phyloP scores from a whole-genome alignment of 2,329 filamentous ascomycete genomes.

The Emmonsia crescens region DNA sequence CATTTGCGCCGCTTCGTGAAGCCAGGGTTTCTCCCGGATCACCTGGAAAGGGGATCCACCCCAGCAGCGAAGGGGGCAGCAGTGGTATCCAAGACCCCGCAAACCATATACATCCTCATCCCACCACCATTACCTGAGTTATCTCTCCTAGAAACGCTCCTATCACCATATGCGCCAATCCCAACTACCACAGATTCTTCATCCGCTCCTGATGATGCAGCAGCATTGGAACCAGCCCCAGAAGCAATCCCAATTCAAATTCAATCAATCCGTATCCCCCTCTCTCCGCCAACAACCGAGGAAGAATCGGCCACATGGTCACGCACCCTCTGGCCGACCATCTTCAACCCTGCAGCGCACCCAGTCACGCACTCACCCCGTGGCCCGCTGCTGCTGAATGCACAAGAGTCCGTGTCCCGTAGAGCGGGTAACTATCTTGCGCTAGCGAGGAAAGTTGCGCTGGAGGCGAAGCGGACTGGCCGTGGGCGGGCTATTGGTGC shows the following conservation, averaged over 20 bases:
- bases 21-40: constrained; percentile 24
- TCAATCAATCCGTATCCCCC: constrained; percentile 28
- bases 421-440: constrained; percentile 30
- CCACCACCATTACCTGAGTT: constrained; percentile 30
- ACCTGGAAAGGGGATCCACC: constrained; percentile 14
- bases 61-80: constrained; percentile 11
- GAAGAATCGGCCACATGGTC: constrained; percentile 35
- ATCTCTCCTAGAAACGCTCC: constrained; percentile 24
- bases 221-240: neutral
- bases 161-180: constrained; percentile 27
- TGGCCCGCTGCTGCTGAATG: constrained; percentile 25
- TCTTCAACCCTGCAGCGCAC: constrained; percentile 36
- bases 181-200: neutral
- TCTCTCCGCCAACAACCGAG: constrained; percentile 30
- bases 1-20: constrained; percentile 35
- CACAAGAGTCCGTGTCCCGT: constrained; percentile 26
- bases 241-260: constrained; percentile 15
- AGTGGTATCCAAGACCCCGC: constrained; percentile 10
- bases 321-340: constrained; percentile 32
- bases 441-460: constrained; percentile 29
- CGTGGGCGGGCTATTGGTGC: constrained; percentile 33
- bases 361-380: constrained; percentile 34
- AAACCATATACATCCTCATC: constrained; percentile 33
- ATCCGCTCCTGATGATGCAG: neutral
- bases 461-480: constrained; percentile 27